These are phyloP conservation scores for Corrigiola litoralis DNA, from an alignment of 179 eudicot genomes.

Conservation along the genomic window DNA sequence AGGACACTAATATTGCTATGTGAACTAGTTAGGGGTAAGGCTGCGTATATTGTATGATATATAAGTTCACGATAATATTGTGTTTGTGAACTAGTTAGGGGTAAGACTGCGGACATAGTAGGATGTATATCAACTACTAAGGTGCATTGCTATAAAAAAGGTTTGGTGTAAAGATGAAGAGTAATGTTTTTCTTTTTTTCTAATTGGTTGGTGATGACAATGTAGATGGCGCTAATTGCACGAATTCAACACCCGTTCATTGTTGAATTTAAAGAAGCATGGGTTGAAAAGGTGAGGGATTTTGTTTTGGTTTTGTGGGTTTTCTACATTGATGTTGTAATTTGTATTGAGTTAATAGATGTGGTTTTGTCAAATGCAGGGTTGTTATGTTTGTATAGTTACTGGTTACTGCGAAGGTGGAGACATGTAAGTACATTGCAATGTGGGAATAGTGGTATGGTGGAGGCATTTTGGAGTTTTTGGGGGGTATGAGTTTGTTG, in stretches of 20 bases:
- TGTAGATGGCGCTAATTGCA: conserved; percentile 90
- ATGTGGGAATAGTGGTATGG: background rate
- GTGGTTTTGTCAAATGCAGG: conserved; percentile 41
- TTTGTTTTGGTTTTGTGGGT: background rate
- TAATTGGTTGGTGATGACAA: conserved; percentile 1
- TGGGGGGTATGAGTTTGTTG: background rate
- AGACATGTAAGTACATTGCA: conserved; percentile 72
- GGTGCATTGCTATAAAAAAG: too few species aligned
- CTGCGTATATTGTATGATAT: too few species aligned
- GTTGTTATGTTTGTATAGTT: conserved; percentile 97
- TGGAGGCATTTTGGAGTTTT: background rate
- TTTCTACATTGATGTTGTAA: background rate
- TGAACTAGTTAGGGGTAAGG: too few species aligned
- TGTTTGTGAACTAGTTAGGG: background rate
- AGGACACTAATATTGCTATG: background rate
- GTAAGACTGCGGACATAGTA: background rate
- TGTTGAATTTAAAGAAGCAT: conserved; percentile 95
- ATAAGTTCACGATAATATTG: too few species aligned
- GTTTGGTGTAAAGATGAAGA: background rate
- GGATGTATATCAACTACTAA: too few species aligned
- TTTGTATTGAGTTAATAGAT: conserved; percentile 1
- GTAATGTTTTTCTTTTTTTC: background rate
- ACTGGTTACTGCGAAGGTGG: conserved; percentile 99
- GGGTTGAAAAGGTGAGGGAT: conserved; percentile 89
- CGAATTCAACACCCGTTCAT: conserved; percentile 88